These are phyloP conservation scores for Fomitopsis serialis DNA, from an alignment of 768 basidiomycete genomes.

Conservation along the genomic window DNA sequence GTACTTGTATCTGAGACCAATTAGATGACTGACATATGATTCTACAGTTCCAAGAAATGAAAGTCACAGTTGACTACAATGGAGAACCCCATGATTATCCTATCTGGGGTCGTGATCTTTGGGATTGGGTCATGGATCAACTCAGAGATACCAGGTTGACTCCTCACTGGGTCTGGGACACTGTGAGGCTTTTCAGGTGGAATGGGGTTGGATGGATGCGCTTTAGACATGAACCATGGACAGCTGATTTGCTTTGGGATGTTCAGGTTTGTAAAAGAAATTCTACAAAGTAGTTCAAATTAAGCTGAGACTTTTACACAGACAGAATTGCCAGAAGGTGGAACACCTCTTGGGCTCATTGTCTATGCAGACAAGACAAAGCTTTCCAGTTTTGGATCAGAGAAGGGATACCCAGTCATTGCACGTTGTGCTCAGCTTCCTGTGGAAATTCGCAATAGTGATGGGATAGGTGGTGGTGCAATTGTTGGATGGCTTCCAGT, in stretches of 20 bases:
- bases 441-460: constrained; percentile 4
- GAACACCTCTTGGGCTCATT: not conserved
- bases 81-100: not conserved
- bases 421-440: constrained; percentile 3
- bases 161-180: constrained; percentile 11
- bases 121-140: constrained; percentile 9
- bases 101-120: constrained; percentile 4
- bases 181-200: constrained; percentile 3
- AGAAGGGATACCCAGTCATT: constrained; percentile 7
- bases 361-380: constrained; percentile 8
- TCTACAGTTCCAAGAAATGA: constrained; percentile 3
- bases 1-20: not conserved
- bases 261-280: constrained; percentile 9
- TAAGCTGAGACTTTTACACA: not conserved
- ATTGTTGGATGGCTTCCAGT: constrained; percentile 11
- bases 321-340: not conserved
- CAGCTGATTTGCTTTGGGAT: constrained; percentile 6
- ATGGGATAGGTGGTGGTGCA: constrained; percentile 2
- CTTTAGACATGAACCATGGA: constrained; percentile 14
- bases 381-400: not conserved
- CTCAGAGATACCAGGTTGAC: constrained; percentile 4
- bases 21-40: not conserved
- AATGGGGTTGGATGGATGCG: constrained; percentile 5
- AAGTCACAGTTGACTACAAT: constrained; percentile 1
- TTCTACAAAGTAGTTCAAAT: not conserved